Conservation (phyloP, 495 filamentous ascomycete species). For the Penicillium ucsense region DNA sequence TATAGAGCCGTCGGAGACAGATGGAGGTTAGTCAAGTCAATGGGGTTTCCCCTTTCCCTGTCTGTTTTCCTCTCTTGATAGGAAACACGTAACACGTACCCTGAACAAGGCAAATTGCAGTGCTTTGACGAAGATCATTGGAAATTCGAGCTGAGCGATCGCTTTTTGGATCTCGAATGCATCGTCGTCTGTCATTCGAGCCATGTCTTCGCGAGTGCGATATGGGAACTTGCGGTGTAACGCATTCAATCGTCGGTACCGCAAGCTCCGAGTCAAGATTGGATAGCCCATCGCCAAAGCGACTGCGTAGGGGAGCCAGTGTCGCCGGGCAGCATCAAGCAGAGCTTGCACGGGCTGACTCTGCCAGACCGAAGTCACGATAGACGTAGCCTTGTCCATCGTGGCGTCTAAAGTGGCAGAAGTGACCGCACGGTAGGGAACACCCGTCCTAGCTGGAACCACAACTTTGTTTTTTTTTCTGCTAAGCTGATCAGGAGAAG, state of each 20-base stretch:
- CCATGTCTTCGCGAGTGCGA: constrained; percentile 42
- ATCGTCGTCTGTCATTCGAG: constrained; percentile 53
- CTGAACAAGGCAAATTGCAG: constrained; percentile 60
- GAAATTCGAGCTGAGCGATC: constrained; percentile 46
- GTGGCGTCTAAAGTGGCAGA: neutral
- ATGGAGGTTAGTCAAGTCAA: neutral
- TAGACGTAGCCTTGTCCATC: constrained; percentile 8
- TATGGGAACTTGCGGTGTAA: constrained; percentile 42
- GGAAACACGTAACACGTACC: constrained; percentile 23
- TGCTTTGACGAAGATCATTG: constrained; percentile 42
- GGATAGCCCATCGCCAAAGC: constrained; percentile 21
- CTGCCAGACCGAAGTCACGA: neutral
- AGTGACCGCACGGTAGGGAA: neutral
- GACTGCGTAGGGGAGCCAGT: constrained; percentile 18
- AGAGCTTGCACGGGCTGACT: neutral
- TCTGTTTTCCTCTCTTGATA: no score
- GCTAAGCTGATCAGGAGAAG: no score
- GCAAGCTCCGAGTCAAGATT: constrained; percentile 29
- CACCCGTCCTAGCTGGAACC: neutral
- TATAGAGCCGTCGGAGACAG: neutral
- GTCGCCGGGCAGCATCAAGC: constrained; percentile 5
- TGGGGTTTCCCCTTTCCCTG: neutral
- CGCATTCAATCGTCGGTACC: constrained; percentile 36
- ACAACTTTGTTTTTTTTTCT: neutral
- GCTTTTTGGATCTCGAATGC: constrained; percentile 46